Base-by-base conservation (phyloP, 345 rosid genomes). In the Gossypium mustelinum region DNA sequence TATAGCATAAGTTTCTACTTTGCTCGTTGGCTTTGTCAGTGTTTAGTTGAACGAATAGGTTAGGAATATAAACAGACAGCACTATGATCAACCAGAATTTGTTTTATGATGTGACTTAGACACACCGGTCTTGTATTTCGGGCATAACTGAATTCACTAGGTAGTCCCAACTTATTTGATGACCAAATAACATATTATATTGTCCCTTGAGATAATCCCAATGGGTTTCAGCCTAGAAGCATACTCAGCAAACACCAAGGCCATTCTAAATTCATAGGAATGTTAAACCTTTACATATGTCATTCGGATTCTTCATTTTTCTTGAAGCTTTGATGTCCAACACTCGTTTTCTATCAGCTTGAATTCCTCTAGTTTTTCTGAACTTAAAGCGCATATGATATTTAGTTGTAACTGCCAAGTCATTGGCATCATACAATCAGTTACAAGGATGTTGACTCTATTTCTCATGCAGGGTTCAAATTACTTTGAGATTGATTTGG, bases 401-500 rank as follows among this genome's bases (percentile, higher is more conserved):
- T 22, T 64, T n/a, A 17, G 47, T 65, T n/a, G 27, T 11, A 22
- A 24, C 62, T 11, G 11, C 16, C 62, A 58, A 10, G 34, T 11
- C 29, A 22, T 20, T 58, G 62, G 41, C 34, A 20, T 11, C 16
- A 18, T 65, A 11, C 10, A 17, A 65, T 43, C 27, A 16, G 44
- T 50, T 68, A 48, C 22, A 14, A 52, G 50, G 16, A 5, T 71
- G 11, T 56, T 54, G 66, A 22, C 48, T 43, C 9, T 58, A 16
- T 45, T 22, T 74, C 51, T 71, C 12, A 10, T 62, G 72, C 90
- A 92, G 98, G 98, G 98, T 59, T 79, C 90, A 7, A 89, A 88
- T 71, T 94, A 94, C 90, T 92, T 92, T 41, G 98, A 94, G 91
- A 92, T 94, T 59, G 97, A 94, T 87, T 83, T 92, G 71, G 98